Conservation (phyloP, 495 filamentous ascomycete species). For the Aspergillus cavernicola region DNA sequence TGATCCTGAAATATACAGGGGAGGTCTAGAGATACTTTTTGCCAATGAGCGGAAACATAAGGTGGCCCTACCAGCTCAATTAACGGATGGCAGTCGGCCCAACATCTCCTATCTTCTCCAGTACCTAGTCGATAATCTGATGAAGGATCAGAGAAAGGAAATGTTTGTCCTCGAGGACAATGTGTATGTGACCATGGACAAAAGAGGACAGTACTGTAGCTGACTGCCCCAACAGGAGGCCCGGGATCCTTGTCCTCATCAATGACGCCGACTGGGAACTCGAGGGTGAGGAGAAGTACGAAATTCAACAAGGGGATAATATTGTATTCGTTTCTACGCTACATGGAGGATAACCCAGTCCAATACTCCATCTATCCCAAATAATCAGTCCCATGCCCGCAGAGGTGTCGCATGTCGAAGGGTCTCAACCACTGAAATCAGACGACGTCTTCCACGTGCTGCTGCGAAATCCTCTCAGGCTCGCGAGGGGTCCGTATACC, state of each 20-base stretch:
- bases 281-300: slow-evolving; percentile 88
- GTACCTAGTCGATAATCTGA: slow-evolving; percentile 76
- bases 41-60: slow-evolving; percentile 70
- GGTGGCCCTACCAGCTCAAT: slow-evolving; percentile 61
- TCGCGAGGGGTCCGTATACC: slow-evolving; percentile 43
- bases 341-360: slow-evolving; percentile 68
- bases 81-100: slow-evolving; percentile 52
- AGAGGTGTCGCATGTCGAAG: not conserved
- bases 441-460: slow-evolving; percentile 49
- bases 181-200: slow-evolving; percentile 58
- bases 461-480: slow-evolving; percentile 45
- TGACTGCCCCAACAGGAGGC: slow-evolving; percentile 57
- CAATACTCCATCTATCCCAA: slow-evolving; percentile 4
- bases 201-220: not conserved
- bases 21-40: slow-evolving; percentile 95
- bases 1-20: slow-evolving; percentile 48
- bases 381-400: slow-evolving; percentile 3
- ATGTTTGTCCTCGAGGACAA: slow-evolving; percentile 84
- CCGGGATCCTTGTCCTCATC: slow-evolving; percentile 94
- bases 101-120: slow-evolving; percentile 75
- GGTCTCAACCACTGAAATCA: slow-evolving; percentile 13
- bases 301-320: slow-evolving; percentile 75
- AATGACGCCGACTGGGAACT: slow-evolving; percentile 99
- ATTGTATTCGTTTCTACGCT: slow-evolving; percentile 97
- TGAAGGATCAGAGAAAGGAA: slow-evolving; percentile 83